Conservation (phyloP, 129 eudicot genomes). For the Tagetes erecta region DNA sequence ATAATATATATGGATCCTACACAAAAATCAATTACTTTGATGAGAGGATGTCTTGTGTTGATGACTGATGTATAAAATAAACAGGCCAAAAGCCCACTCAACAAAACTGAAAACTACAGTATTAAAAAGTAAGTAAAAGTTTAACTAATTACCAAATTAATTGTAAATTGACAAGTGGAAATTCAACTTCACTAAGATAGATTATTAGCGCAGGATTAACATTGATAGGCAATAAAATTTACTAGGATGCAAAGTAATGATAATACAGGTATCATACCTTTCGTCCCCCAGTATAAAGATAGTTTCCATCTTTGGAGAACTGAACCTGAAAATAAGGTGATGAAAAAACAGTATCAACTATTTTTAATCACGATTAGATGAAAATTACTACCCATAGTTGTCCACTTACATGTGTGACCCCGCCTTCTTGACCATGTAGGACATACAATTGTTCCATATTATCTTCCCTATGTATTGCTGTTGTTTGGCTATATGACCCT, state of each 20-base stretch:
- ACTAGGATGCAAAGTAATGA: conserved; percentile 1
- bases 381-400: neutral
- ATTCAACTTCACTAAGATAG: neutral
- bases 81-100: no score
- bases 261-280: conserved; percentile 48
- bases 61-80: no score
- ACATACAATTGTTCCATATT: conserved; percentile 89
- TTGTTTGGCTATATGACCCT: conserved; percentile 88
- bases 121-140: neutral
- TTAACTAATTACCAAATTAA: neutral
- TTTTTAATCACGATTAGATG: neutral
- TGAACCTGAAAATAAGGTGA: conserved; percentile 61
- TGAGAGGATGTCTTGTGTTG: conserved; percentile 1
- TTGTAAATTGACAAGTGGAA: neutral
- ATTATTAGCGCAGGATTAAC: neutral
- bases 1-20: conserved; percentile 93
- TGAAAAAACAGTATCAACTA: neutral
- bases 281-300: conserved; percentile 85
- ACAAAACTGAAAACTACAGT: neutral
- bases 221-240: neutral
- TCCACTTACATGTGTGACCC: conserved; percentile 93
- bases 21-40: conserved; percentile 15
- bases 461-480: conserved; percentile 87
- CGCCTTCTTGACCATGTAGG: conserved; percentile 98
- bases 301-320: conserved; percentile 93